Base-by-base conservation (phyloP, 2,329 filamentous ascomycete genomes). In the Pseudogymnoascus sp. region DNA sequence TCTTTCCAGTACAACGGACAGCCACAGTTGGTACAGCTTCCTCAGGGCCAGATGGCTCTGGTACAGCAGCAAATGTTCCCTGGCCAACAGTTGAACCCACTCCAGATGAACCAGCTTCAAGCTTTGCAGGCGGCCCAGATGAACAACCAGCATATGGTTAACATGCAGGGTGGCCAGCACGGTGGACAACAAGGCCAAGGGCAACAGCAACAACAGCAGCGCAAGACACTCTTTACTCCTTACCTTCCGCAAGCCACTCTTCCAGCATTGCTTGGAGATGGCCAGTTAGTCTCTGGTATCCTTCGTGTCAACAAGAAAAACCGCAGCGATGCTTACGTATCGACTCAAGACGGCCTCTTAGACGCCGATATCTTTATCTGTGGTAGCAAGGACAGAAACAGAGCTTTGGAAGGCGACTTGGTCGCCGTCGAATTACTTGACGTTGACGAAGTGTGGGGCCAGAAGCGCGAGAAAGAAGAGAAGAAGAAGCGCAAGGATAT, bases 401-500 rank as follows among this genome's bases (percentile, higher is more conserved):
- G 95, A 76, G 95, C 95, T 63, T 84, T 99, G 37, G 95, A 99
- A 75, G 95, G 95, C 64, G 95, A 99, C 75, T 84, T 96, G 63
- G 95, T 99, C 64, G 95, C 95, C 34, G 87, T 99, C 62, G 95
- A 99, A 78, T 87, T 99, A 56, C 86, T 99, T 61, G 93, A 99
- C 72, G 95, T 99, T 6, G 95, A 97, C 74, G 95, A 99, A 74
- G 95, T 99, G 2, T 99, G 95, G 95, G 86, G 89, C 23, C 95
- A 99, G 81, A 99, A 99, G 83, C 91, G 92, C 63, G 95, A 99
- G 77, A 99, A 99, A 76, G 95, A 99, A 78, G 95, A 99, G 76
- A 99, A 99, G 84, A 99, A 99, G 86, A 99, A 97, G 81, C 90
- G 95, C 76, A 99, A 99, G 82, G 95, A 99, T 73, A 96, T 97